Conservation (phyloP, 306 rosid genomes). For the Alnus rubra region DNA sequence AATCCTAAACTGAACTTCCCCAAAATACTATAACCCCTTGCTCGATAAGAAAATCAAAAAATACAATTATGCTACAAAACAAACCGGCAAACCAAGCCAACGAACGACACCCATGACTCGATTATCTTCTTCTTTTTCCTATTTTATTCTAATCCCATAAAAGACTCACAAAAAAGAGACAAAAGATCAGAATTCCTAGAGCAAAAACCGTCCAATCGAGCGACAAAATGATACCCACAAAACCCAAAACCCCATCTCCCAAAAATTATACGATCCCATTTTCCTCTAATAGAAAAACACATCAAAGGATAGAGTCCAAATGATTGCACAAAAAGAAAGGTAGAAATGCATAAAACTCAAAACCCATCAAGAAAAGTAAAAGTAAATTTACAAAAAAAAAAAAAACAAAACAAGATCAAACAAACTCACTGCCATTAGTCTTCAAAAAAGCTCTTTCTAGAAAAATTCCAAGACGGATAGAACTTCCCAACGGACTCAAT, state of each 20-base stretch:
- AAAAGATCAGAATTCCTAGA: not conserved
- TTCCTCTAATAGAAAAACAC: not conserved
- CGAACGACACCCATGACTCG: not conserved
- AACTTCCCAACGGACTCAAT: constrained; percentile 1
- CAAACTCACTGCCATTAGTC: constrained; percentile 31
- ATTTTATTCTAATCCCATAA: not conserved
- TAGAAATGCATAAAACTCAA: not conserved
- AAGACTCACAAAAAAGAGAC: not conserved
- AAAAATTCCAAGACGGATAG: not conserved
- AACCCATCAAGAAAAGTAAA: not conserved
- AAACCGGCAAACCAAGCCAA: too few species aligned
- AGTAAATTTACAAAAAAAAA: not conserved
- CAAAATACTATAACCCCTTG: too few species aligned
- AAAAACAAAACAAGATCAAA: not conserved
- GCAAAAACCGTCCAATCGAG: not conserved
- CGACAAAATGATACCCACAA: too few species aligned
- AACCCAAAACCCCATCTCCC: too few species aligned
- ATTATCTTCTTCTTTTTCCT: not conserved
- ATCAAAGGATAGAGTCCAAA: not conserved
- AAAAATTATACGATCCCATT: not conserved
- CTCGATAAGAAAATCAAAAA: too few species aligned
- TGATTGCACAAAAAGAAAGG: not conserved
- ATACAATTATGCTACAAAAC: too few species aligned
- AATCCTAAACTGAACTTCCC: not conserved
- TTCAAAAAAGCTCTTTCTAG: not conserved